Evolutionary conservation across 306 rosid genomes (phyloP).

Genomic region (Begonia masoniana): DNA sequence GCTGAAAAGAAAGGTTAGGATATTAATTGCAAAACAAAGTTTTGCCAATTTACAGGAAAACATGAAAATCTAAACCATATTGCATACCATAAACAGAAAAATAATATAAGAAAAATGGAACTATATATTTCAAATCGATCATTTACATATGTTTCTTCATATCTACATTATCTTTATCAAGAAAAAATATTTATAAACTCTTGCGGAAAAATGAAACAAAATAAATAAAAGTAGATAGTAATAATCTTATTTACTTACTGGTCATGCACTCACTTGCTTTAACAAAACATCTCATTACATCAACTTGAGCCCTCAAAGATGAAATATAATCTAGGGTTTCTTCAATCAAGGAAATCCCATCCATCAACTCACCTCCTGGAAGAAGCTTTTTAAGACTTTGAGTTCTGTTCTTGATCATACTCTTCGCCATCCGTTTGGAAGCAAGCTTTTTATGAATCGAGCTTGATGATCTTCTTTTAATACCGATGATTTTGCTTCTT

Average conservation of each 20-base stretch:
- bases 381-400: slow-evolving; percentile 39
- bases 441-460: not conserved
- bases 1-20: too few relatives aligned
- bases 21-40: too few relatives aligned
- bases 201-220: not conserved
- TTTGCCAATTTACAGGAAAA: too few relatives aligned
- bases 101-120: too few relatives aligned
- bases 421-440: slow-evolving; percentile 27
- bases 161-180: too few relatives aligned
- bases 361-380: slow-evolving; percentile 70
- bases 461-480: slow-evolving; percentile 7
- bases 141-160: too few relatives aligned
- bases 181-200: too few relatives aligned
- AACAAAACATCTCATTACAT: slow-evolving; percentile 59
- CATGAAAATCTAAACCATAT: too few relatives aligned
- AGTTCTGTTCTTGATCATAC: slow-evolving; percentile 43
- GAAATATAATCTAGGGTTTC: slow-evolving; percentile 83
- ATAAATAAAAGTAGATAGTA: not conserved
- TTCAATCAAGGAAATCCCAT: slow-evolving; percentile 40
- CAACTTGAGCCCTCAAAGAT: slow-evolving; percentile 63
- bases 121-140: too few relatives aligned
- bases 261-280: slow-evolving; percentile 24
- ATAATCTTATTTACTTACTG: slow-evolving; percentile 6
- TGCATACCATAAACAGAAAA: too few relatives aligned
- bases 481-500: slow-evolving; percentile 20